Percentiles rank a stretch among this genome's conserved stretches.
phyloP scores from a whole-genome alignment of 345 rosid species.

The Eucalyptus albens region DNA sequence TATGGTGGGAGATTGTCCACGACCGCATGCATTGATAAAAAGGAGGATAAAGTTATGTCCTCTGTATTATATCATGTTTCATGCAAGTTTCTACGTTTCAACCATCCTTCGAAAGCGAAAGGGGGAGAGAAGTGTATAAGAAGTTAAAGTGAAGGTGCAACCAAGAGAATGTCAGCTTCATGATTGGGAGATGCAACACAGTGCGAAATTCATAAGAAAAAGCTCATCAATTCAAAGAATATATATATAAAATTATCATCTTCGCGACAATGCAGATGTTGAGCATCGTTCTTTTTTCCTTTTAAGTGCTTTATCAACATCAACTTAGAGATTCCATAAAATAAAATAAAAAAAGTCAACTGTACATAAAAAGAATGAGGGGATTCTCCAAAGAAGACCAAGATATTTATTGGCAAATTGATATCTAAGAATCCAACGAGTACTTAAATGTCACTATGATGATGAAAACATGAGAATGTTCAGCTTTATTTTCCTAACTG shows the following conservation, averaged over 20 bases:
- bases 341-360: not conserved
- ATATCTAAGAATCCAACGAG: not conserved
- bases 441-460: not conserved
- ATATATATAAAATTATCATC: not conserved
- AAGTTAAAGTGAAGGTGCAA: conserved; percentile 1
- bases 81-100: not conserved
- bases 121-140: not conserved
- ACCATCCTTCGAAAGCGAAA: not conserved
- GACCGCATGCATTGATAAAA: not conserved
- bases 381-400: not conserved
- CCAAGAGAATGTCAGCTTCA: not conserved
- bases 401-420: not conserved
- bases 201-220: not conserved
- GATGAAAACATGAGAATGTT: not conserved
- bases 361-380: not conserved
- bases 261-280: not conserved
- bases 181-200: not conserved
- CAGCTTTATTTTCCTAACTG: not conserved
- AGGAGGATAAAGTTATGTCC: not conserved
- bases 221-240: not conserved
- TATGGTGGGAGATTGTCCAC: not conserved
- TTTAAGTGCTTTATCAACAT: not conserved
- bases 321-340: not conserved
- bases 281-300: not conserved
- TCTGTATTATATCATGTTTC: not conserved